Evolutionary conservation across 2,329 filamentous ascomycete species (phyloP).

Genomic region (Penicillium thymicola): DNA sequence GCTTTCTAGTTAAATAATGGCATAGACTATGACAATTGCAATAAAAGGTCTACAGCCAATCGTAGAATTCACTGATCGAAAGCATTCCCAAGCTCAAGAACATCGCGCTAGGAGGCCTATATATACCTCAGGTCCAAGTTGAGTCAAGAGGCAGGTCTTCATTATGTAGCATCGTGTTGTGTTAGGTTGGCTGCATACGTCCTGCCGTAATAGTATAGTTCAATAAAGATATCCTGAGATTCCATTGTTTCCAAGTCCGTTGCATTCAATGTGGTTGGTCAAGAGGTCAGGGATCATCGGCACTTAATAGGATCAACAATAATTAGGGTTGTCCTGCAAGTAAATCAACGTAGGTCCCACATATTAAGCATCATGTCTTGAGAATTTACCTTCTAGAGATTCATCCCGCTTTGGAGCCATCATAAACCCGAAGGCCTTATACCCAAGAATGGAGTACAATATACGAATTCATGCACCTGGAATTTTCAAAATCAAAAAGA

Average conservation of each 20-base stretch:
- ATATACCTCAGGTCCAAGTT: background rate
- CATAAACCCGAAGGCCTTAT: background rate
- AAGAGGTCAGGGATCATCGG: background rate
- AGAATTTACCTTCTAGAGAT: background rate
- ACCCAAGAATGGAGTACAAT: background rate
- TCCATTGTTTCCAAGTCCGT: background rate
- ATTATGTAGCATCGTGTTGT: background rate
- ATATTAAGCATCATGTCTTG: background rate
- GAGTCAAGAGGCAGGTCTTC: background rate
- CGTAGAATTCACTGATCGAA: background rate
- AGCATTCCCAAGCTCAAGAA: background rate
- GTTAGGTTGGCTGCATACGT: too few relatives aligned
- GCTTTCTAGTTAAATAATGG: conserved; percentile 3
- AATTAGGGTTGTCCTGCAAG: too few relatives aligned
- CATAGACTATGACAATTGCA: background rate
- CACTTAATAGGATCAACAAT: background rate
- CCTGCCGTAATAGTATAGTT: too few relatives aligned
- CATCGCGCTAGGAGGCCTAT: background rate
- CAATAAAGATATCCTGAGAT: background rate
- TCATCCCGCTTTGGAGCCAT: background rate
- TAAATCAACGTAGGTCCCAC: background rate
- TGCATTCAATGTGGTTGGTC: background rate
- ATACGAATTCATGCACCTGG: background rate
- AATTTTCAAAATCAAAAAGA: background rate
- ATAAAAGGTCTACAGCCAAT: background rate